These are phyloP conservation scores for Xylaria sp. DNA, from an alignment of 2,329 filamentous ascomycete genomes.

Conservation along the genomic window DNA sequence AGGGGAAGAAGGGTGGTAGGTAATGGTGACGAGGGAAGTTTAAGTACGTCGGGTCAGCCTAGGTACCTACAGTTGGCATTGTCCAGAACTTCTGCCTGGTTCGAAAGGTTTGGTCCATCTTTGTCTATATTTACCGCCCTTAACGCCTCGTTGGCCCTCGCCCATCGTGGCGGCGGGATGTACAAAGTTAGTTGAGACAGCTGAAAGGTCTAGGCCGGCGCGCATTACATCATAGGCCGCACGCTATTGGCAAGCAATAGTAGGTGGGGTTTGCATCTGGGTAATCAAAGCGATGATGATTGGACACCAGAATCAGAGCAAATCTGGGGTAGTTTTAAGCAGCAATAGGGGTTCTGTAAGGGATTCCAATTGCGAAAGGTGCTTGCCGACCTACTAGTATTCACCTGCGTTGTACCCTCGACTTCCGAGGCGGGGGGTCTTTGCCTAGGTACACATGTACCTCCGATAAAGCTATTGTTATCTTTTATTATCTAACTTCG, in stretches of 20 bases:
- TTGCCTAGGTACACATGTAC: too few species aligned
- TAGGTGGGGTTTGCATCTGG: constrained; percentile 7
- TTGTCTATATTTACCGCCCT: not conserved
- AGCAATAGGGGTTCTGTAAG: too few species aligned
- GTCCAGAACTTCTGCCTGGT: too few species aligned
- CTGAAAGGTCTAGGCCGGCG: not conserved
- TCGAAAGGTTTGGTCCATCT: not conserved
- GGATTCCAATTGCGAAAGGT: too few species aligned
- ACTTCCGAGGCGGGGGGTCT: too few species aligned
- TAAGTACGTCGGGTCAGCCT: not conserved
- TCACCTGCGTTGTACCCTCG: too few species aligned
- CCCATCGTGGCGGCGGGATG: not conserved
- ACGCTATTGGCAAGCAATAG: not conserved
- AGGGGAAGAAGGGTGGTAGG: not conserved
- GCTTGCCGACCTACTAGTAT: too few species aligned
- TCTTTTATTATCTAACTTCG: not conserved
- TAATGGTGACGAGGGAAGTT: not conserved
- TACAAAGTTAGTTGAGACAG: not conserved
- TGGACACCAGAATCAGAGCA: not conserved
- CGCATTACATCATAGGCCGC: constrained; percentile 19
- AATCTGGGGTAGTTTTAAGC: not conserved
- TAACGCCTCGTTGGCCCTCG: not conserved
- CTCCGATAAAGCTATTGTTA: not conserved
- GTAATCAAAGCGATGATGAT: constrained; percentile 15
- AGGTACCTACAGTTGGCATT: too few species aligned